phyloP scores from a whole-genome alignment of 768 basidiomycete species.

The Daedaleopsis nitida region DNA sequence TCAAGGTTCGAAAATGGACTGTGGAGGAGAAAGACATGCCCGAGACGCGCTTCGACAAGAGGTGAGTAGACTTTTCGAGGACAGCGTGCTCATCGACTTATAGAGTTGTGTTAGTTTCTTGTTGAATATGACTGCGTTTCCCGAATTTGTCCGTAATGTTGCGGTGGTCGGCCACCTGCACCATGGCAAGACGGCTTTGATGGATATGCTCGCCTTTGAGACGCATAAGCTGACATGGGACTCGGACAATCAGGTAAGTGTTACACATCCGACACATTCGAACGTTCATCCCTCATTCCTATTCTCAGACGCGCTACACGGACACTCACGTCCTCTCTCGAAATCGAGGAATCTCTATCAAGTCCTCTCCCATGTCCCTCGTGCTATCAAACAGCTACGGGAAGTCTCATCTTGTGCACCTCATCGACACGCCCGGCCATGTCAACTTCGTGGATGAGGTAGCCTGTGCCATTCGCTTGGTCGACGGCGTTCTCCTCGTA shows the following conservation, averaged over 20 bases:
- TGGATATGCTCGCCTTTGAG: conserved; percentile 98
- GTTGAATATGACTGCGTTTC: conserved; percentile 87
- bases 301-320: conserved; percentile 82
- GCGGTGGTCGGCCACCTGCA: conserved; percentile 96
- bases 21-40: conserved; percentile 96
- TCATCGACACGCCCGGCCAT: conserved; percentile 97
- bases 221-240: conserved; percentile 96
- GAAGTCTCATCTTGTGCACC: conserved; percentile 91
- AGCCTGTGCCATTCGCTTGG: conserved; percentile 81
- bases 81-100: not conserved
- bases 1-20: conserved; percentile 93
- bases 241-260: conserved; percentile 74
- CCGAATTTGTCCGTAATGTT: conserved; percentile 95
- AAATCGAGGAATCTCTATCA: conserved; percentile 89
- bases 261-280: conserved; percentile 25
- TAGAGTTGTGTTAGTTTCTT: conserved; percentile 63
- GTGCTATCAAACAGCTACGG: conserved; percentile 81
- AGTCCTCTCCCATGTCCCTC: conserved; percentile 96
- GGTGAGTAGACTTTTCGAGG: conserved; percentile 56
- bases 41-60: conserved; percentile 96
- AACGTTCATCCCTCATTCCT: conserved; percentile 12
- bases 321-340: conserved; percentile 92
- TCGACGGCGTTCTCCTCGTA: conserved; percentile 89
- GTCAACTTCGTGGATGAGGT: conserved; percentile 99
- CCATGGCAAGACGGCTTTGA: conserved; percentile 94